Base-by-base conservation (phyloP, 2,329 filamentous ascomycete genomes). In the Berkeleyomyces rouxiae region DNA sequence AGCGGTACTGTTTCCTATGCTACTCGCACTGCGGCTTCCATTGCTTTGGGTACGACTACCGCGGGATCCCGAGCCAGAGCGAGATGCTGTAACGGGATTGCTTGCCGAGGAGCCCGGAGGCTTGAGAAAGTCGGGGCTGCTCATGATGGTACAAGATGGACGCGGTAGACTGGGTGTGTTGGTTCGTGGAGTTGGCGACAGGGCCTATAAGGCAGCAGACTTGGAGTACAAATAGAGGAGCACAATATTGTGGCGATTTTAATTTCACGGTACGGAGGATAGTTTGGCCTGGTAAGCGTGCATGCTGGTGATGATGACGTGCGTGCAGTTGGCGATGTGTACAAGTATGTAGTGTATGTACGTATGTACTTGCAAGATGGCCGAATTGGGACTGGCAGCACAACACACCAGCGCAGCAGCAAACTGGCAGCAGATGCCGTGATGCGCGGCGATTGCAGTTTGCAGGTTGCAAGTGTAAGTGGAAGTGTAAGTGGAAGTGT, bases 61-160 rank as follows among this genome's bases (percentile, higher is more conserved):
- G 11, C 46, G 33, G 40, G 23, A 42, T 3, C 36, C 47, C 5
- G 49, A 40, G 10, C 23, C 39, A 40, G 63, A 59, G 13, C 49
- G 44, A 47, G 37, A 53, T 53, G 58, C 58, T 11, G 62, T 62
- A 36, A 60, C n/a, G 11, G 60, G 53, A 49, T 64, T 64, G 59
- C 63, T 64, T 40, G 63, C 60, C 42, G 63, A 62, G 16, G 63
- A 62, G 39, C 63, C 63, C 43, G 63, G 63, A 31, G 60, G 63
- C 51, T 59, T 61, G 10, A 64, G 47, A 33, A 64, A 57, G 16
- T 64, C 46, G 11, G 53, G 63, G 33, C 58, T 61, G 60, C 33
- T 64, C 63, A 64, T 64, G 39, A 37, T 55, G 43, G 43, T 5
- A n/a, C 10, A 13, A n/a, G 43, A 5, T 11, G 43, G 43, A 43